Base-by-base conservation (phyloP, 192 early-diverging fungal genomes). In the Coemansia aciculifera region DNA sequence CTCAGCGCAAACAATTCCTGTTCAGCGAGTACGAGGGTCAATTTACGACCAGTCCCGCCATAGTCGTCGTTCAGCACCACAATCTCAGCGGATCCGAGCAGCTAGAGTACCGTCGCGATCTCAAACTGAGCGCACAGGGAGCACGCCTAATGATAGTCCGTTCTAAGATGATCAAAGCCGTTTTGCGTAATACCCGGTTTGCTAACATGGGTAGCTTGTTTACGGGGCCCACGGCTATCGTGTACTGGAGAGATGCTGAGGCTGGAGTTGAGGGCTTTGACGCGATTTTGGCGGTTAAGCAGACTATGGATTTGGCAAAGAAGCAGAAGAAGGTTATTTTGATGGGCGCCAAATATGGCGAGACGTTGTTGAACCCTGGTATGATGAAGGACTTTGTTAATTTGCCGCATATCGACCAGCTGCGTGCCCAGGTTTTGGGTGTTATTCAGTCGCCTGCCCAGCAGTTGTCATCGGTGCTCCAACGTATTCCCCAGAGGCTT, bases 1-100 rank as follows among this genome's bases (percentile, higher is more conserved):
- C 75, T 1, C 44, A n/a, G 38, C 84, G 84, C 79, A 81, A 81
- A 17, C 75, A 81, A 46, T 85, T 70, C 36, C 63, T 85, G 24
- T 81, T 85, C 27, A 32, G 37, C n/a, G 71, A 74, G 24, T 85
- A 85, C 38, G 84, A 85, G 38, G 27, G 42, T 43, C 69, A 78
- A 24, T 70, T 85, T 13, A 61, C 46, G 8, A 21, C 29, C 3
- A 72, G 72, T 29, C 75, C 75, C 0, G 66, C 68, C 0, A 49
- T 78, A 29, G 27, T 85, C 2, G 48, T 85, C 3, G 15, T 81
- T 8, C 84, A 85, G 63, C 75, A 81, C 63, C 63, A 85, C 56
- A 85, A 85, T 49, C 67, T 85, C 32, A 71, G 61, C 5, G 84
- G 73, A 4, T 12, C 59, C 3, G 84, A 85, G 56, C 70, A 69